Conservation (phyloP, 108 stramenopile species). For the Hondaea fermentalgiana region DNA sequence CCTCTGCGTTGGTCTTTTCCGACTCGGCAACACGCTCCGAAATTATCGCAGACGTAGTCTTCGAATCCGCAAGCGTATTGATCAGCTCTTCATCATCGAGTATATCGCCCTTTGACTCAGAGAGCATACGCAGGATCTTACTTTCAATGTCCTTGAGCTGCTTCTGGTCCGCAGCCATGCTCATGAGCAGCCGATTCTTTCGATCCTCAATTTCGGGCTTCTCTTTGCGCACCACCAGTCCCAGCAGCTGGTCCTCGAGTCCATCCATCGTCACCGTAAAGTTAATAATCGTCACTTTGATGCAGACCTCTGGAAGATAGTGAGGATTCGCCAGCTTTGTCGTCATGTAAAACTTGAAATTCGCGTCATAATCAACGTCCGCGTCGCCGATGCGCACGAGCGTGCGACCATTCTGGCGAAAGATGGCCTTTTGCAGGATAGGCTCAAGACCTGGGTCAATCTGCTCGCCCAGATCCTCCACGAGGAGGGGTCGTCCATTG, state of each 20-base stretch:
- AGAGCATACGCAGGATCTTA: background rate
- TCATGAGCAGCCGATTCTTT: slow-evolving; percentile 28
- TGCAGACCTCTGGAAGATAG: slow-evolving; percentile 34
- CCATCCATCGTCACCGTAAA: slow-evolving; percentile 24
- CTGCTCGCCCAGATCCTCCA: slow-evolving; percentile 31
- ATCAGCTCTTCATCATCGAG: slow-evolving; percentile 38
- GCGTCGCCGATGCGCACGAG: slow-evolving; percentile 31
- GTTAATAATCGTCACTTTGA: slow-evolving; percentile 26
- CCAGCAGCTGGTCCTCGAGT: slow-evolving; percentile 35
- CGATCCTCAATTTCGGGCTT: slow-evolving; percentile 42
- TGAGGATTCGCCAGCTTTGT: slow-evolving; percentile 41
- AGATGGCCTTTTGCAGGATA: slow-evolving; percentile 21
- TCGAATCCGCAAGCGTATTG: slow-evolving; percentile 27
- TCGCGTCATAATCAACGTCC: slow-evolving; percentile 28
- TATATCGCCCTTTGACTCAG: slow-evolving; percentile 11
- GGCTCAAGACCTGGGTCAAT: slow-evolving; percentile 40
- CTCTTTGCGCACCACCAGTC: slow-evolving; percentile 31
- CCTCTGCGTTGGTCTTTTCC: slow-evolving; percentile 25
- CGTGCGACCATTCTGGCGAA: slow-evolving; percentile 20
- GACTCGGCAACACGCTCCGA: slow-evolving; percentile 30
- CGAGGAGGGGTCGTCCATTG: slow-evolving; percentile 30
- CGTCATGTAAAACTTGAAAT: slow-evolving; percentile 42
- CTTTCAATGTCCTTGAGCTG: slow-evolving; percentile 18
- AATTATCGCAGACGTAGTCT: slow-evolving; percentile 29
- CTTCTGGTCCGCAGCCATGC: slow-evolving; percentile 34